Evolutionary conservation across 1,284 basidiomycete species (phyloP).

Genomic region (Leucoagaricus sp.): DNA sequence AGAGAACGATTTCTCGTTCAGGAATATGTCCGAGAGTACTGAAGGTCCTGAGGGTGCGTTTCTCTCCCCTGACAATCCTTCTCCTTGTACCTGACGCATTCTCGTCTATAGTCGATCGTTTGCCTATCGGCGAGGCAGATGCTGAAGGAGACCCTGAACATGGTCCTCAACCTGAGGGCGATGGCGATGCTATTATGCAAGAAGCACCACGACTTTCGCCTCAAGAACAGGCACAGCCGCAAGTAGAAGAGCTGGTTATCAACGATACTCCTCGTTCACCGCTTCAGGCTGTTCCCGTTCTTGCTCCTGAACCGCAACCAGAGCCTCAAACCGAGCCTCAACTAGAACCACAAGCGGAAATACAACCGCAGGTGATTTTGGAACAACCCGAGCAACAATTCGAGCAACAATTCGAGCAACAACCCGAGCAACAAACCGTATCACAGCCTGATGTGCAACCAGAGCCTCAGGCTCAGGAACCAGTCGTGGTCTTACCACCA

Average conservation of each 20-base stretch:
- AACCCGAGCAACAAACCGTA: background rate
- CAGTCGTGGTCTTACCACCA: too few relatives aligned
- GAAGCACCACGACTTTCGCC: background rate
- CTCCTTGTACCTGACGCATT: background rate
- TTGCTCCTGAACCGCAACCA: background rate
- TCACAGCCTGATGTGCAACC: background rate
- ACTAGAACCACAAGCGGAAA: background rate
- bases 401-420: background rate
- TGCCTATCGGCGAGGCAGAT: conserved; percentile 18
- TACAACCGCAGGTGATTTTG: background rate
- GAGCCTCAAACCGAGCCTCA: background rate
- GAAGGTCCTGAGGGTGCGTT: conserved; percentile 4
- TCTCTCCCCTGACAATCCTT: background rate
- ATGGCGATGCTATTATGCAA: background rate
- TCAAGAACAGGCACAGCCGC: background rate
- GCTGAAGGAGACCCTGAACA: conserved; percentile 21
- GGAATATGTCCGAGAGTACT: conserved; percentile 9
- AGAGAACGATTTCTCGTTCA: conserved; percentile 22
- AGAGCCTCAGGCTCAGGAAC: too few relatives aligned
- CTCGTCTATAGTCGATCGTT: background rate
- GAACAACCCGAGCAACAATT: background rate
- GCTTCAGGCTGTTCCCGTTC: background rate
- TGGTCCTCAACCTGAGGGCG: too few relatives aligned
- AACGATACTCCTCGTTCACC: background rate
- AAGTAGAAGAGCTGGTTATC: background rate